Percentiles rank a stretch among this genome's conserved stretches.
Evolutionary conservation across 2,329 filamentous ascomycete genomes (phyloP).

Genomic region (Claviceps citrina): DNA sequence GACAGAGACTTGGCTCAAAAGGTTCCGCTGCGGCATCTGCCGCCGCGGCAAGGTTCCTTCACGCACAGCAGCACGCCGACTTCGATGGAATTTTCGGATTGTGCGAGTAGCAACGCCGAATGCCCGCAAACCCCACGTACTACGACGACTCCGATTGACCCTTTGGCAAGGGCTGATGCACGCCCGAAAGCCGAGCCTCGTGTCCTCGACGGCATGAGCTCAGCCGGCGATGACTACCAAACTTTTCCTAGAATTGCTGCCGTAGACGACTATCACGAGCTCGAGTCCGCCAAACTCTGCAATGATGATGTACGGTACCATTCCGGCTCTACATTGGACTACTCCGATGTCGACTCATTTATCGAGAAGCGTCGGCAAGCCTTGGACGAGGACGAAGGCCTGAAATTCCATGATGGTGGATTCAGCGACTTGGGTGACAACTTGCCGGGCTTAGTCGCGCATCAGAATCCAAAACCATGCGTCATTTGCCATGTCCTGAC

Average conservation of each 20-base stretch:
- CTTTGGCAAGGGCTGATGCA: slow-evolving; percentile 7
- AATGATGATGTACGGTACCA: background rate
- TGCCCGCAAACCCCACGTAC: slow-evolving; percentile 29
- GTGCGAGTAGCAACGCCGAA: slow-evolving; percentile 24
- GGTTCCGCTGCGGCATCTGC: slow-evolving; percentile 4
- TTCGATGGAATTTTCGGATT: slow-evolving; percentile 17
- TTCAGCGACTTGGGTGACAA: slow-evolving; percentile 20
- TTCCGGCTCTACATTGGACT: background rate
- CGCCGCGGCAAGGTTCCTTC: slow-evolving; percentile 22
- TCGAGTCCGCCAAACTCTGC: background rate
- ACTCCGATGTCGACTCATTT: slow-evolving; percentile 21
- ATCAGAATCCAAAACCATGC: slow-evolving; percentile 1
- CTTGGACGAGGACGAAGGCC: slow-evolving; percentile 19
- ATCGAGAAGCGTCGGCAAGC: slow-evolving; percentile 8
- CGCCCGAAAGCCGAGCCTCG: background rate
- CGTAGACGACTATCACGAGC: background rate
- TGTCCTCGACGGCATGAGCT: slow-evolving; percentile 1
- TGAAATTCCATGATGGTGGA: slow-evolving; percentile 21
- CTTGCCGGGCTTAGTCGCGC: slow-evolving; percentile 17
- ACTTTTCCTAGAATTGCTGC: slow-evolving; percentile 1
- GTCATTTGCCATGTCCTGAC: slow-evolving; percentile 7
- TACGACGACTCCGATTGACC: slow-evolving; percentile 29
- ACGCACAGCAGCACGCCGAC: slow-evolving; percentile 24
- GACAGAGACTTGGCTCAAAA: slow-evolving; percentile 3
- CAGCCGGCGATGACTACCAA: slow-evolving; percentile 1